Conservation (phyloP, 192 early-diverging fungal species). For the Coemansia sp. region DNA sequence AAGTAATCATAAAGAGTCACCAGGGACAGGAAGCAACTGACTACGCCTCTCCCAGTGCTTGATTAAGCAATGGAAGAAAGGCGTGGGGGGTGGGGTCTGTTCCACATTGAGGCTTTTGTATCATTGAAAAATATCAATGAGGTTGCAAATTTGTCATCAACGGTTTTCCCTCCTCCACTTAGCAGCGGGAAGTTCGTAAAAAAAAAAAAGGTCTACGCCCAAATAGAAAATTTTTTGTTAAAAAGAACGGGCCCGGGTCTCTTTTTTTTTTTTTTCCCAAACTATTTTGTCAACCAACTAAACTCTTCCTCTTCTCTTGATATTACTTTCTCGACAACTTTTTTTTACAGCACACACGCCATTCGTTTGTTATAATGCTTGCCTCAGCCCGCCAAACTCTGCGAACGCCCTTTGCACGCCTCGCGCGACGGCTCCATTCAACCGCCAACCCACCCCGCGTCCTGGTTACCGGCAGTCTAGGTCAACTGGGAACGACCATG, state of each 20-base stretch:
- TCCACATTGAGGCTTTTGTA: background rate
- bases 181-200: background rate
- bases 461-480: conserved; percentile 64
- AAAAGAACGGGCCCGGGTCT: background rate
- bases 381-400: background rate
- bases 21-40: background rate
- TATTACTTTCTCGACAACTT: background rate
- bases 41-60: background rate
- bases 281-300: background rate
- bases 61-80: background rate
- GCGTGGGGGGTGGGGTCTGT: background rate
- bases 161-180: background rate
- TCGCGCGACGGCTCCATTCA: conserved; percentile 28
- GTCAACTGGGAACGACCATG: conserved; percentile 66
- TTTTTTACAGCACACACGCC: too few relatives aligned
- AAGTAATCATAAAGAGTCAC: conserved; percentile 1
- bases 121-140: background rate
- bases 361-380: background rate
- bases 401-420: conserved; percentile 2
- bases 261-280: background rate
- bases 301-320: background rate
- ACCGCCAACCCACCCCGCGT: conserved; percentile 56
- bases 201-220: background rate
- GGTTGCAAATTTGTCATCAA: background rate
- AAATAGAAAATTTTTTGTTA: background rate